phyloP scores from a whole-genome alignment of 2,329 filamentous ascomycete species.

The Annulohypoxylon truncatum region DNA sequence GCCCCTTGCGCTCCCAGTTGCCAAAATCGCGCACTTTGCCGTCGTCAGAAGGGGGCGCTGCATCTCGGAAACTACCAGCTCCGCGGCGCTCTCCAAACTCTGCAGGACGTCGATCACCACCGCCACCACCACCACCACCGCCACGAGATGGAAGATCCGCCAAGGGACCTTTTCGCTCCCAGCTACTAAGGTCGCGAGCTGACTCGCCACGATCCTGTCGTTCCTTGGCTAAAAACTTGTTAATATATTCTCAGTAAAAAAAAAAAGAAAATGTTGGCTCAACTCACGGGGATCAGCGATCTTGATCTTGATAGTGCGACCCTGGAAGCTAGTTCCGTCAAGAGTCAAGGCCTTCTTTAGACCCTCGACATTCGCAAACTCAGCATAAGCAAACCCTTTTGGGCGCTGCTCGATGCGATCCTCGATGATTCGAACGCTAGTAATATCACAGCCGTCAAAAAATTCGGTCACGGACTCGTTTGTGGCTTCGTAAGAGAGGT shows the following conservation, averaged over 20 bases:
- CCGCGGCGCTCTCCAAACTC: slow-evolving; percentile 73
- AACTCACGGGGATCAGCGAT: slow-evolving; percentile 96
- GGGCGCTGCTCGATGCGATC: slow-evolving; percentile 93
- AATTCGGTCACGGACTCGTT: slow-evolving; percentile 85
- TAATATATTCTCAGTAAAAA: slow-evolving; percentile 46
- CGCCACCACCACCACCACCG: slow-evolving; percentile 43
- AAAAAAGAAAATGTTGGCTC: neutral
- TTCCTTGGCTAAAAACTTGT: slow-evolving; percentile 78
- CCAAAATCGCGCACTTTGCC: slow-evolving; percentile 83
- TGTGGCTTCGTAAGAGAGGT: slow-evolving; percentile 94
- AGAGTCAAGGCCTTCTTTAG: slow-evolving; percentile 89
- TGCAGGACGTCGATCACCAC: slow-evolving; percentile 59
- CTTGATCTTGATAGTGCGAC: slow-evolving; percentile 90
- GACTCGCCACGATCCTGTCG: slow-evolving; percentile 71
- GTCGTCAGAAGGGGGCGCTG: slow-evolving; percentile 74
- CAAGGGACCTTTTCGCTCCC: slow-evolving; percentile 92
- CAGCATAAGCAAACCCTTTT: slow-evolving; percentile 98
- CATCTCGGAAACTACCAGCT: slow-evolving; percentile 69
- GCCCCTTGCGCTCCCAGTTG: slow-evolving; percentile 96
- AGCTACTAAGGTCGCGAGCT: slow-evolving; percentile 84
- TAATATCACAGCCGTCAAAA: slow-evolving; percentile 85
- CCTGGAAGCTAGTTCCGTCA: slow-evolving; percentile 85
- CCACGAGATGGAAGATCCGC: slow-evolving; percentile 69
- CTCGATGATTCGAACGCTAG: slow-evolving; percentile 94
- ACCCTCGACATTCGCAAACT: slow-evolving; percentile 88